phyloP scores from a whole-genome alignment of 2,329 filamentous ascomycete species.

The Aureobasidium sp. region DNA sequence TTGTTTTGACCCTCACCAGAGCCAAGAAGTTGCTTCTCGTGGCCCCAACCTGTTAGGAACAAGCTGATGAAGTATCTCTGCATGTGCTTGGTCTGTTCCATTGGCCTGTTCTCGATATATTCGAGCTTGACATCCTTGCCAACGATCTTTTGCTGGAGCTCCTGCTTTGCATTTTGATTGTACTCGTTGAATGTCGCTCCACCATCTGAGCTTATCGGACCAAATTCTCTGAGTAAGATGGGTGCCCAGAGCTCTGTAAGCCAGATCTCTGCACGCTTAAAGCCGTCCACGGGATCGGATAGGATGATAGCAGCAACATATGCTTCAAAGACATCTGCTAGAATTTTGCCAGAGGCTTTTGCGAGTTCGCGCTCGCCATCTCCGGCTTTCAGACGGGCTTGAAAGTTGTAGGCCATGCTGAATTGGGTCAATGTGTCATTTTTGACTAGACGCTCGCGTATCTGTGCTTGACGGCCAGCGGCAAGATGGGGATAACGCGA shows the following conservation, averaged over 20 bases:
- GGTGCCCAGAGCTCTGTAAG: conserved; percentile 65
- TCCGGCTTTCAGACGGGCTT: conserved; percentile 50
- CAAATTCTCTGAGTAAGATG: conserved; percentile 38
- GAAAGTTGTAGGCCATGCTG: conserved; percentile 61
- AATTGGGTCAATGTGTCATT: conserved; percentile 70
- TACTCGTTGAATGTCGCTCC: neutral
- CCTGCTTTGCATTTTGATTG: conserved; percentile 11
- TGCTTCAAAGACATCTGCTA: conserved; percentile 84
- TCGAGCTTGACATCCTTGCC: conserved; percentile 5
- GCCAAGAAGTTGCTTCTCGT: conserved; percentile 52
- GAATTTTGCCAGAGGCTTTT: conserved; percentile 59
- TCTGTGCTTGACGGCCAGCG: conserved; percentile 61
- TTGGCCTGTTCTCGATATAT: conserved; percentile 14
- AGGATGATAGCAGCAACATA: conserved; percentile 75
- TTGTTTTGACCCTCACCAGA: conserved; percentile 57
- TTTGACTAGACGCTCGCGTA: conserved; percentile 71
- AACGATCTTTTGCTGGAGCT: conserved; percentile 10
- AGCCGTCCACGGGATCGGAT: conserved; percentile 55
- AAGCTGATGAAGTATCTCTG: conserved; percentile 51
- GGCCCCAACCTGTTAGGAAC: conserved; percentile 61
- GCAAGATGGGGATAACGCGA: conserved; percentile 57
- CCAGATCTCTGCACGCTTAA: conserved; percentile 57
- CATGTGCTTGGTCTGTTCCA: conserved; percentile 36
- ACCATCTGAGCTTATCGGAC: neutral
- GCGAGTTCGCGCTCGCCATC: conserved; percentile 28